A percentile compares a stretch with the other conserved stretches of the same genome.
Evolutionary conservation across 2,329 filamentous ascomycete species (phyloP).

Genomic region (Exophiala aquamarina): DNA sequence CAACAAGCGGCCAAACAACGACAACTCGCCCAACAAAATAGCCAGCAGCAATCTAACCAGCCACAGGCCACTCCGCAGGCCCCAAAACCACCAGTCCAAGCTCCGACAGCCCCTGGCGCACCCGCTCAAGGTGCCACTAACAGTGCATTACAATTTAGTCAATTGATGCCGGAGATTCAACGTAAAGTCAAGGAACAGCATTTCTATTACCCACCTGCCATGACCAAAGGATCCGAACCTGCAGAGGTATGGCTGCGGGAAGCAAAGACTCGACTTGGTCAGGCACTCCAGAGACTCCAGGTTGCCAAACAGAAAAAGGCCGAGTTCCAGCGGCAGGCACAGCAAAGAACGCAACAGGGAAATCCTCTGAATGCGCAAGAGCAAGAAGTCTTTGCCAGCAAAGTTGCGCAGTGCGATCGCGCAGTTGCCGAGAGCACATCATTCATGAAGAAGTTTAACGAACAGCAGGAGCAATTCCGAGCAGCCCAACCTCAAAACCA

Average conservation of each 20-base stretch:
- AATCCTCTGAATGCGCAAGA: slow-evolving; percentile 42
- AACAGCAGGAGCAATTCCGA: slow-evolving; percentile 48
- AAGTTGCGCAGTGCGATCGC: slow-evolving; percentile 28
- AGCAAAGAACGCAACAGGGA: slow-evolving; percentile 39
- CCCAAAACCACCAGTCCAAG: slow-evolving; percentile 15
- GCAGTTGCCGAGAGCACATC: slow-evolving; percentile 41
- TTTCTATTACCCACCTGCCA: slow-evolving; percentile 46
- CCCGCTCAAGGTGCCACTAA: slow-evolving; percentile 31
- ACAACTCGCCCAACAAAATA: slow-evolving; percentile 10
- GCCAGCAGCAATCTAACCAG: slow-evolving; percentile 1
- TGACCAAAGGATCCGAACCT: slow-evolving; percentile 40
- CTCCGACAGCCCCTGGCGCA: slow-evolving; percentile 18
- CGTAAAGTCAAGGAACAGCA: slow-evolving; percentile 45
- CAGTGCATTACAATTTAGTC: slow-evolving; percentile 38
- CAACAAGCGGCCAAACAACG: slow-evolving; percentile 30
- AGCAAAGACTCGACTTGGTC: slow-evolving; percentile 47
- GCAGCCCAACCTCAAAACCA: slow-evolving; percentile 29
- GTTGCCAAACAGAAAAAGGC: slow-evolving; percentile 43
- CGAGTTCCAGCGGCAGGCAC: slow-evolving; percentile 41
- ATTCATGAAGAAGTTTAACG: slow-evolving; percentile 49
- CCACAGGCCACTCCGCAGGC: slow-evolving; percentile 29
- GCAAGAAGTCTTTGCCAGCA: slow-evolving; percentile 40
- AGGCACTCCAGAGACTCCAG: slow-evolving; percentile 50
- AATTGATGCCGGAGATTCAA: slow-evolving; percentile 47
- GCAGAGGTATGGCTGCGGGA: slow-evolving; percentile 47